Conservation (phyloP, 2,329 filamentous ascomycete species). For the Hymenoscyphus albidus region DNA sequence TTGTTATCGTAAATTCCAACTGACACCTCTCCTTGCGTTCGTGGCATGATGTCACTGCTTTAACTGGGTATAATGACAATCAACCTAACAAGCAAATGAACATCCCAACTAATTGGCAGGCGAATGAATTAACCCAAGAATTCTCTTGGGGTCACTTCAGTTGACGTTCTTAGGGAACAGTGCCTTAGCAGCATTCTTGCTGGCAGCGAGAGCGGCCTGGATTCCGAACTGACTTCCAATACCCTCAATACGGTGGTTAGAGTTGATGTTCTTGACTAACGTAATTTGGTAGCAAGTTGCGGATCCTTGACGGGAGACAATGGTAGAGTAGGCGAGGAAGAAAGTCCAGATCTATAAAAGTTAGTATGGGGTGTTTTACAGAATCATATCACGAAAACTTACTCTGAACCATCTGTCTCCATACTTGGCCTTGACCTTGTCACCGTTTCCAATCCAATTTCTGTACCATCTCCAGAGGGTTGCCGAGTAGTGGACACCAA, state of each 20-base stretch:
- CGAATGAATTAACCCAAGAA: background rate
- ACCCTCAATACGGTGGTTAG: constrained; percentile 71
- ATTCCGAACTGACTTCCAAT: constrained; percentile 64
- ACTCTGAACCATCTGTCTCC: constrained; percentile 93
- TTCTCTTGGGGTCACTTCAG: constrained; percentile 1
- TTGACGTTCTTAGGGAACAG: constrained; percentile 22
- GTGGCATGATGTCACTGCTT: background rate
- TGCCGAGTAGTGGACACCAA: constrained; percentile 95
- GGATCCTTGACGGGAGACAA: constrained; percentile 69
- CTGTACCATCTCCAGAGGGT: constrained; percentile 98
- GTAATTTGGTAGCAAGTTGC: constrained; percentile 78
- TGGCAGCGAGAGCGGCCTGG: constrained; percentile 51
- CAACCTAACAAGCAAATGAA: constrained; percentile 9
- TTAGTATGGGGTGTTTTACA: constrained; percentile 18
- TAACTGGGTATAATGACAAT: constrained; percentile 4
- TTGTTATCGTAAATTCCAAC: background rate
- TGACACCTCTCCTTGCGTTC: background rate
- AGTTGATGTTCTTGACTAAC: constrained; percentile 79
- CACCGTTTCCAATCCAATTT: constrained; percentile 93
- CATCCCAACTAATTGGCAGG: background rate
- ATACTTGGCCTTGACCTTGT: constrained; percentile 93
- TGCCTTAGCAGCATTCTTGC: constrained; percentile 27
- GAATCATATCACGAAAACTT: constrained; percentile 40
- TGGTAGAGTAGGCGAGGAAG: constrained; percentile 74
- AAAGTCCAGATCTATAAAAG: constrained; percentile 69